Evolutionary conservation across 2,329 filamentous ascomycete species (phyloP).

Genomic region (Aureobasidium namibiae): DNA sequence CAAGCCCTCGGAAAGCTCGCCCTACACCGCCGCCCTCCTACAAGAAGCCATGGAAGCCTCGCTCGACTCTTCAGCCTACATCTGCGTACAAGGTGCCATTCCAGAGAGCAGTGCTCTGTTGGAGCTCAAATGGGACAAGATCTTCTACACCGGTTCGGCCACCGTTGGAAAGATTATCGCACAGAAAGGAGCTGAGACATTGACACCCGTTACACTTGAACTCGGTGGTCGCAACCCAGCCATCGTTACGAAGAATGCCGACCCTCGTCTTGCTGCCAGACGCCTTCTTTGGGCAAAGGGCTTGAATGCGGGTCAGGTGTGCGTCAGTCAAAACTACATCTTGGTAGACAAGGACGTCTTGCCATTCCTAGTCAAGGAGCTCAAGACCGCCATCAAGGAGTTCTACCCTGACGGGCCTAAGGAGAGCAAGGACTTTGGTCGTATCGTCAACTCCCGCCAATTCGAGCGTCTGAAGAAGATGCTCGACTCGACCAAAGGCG

Average conservation of each 20-base stretch:
- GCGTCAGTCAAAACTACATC: constrained; percentile 87
- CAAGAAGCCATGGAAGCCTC: constrained; percentile 67
- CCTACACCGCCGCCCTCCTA: constrained; percentile 67
- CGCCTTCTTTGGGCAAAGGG: constrained; percentile 85
- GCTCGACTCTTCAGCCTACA: constrained; percentile 70
- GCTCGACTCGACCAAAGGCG: constrained; percentile 75
- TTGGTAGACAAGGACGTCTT: constrained; percentile 70
- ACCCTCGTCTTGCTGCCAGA: constrained; percentile 71
- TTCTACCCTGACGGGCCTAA: constrained; percentile 81
- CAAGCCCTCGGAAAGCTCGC: constrained; percentile 82
- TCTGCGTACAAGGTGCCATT: constrained; percentile 70
- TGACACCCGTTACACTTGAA: constrained; percentile 80
- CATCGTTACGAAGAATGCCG: constrained; percentile 76
- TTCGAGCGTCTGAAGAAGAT: constrained; percentile 82
- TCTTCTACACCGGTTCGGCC: constrained; percentile 85
- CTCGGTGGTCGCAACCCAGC: constrained; percentile 88
- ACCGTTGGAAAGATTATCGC: constrained; percentile 57
- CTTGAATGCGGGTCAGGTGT: constrained; percentile 82
- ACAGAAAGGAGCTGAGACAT: constrained; percentile 45
- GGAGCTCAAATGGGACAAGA: constrained; percentile 92
- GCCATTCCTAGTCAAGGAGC: constrained; percentile 61
- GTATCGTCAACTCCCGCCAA: constrained; percentile 71
- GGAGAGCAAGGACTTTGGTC: constrained; percentile 66
- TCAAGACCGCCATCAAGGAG: constrained; percentile 61
- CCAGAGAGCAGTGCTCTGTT: constrained; percentile 75